Percentiles rank a stretch among this genome's conserved stretches.
Evolutionary conservation across 1,139 yeast genomes (phyloP).

Genomic region (Torulaspora globosa): DNA sequence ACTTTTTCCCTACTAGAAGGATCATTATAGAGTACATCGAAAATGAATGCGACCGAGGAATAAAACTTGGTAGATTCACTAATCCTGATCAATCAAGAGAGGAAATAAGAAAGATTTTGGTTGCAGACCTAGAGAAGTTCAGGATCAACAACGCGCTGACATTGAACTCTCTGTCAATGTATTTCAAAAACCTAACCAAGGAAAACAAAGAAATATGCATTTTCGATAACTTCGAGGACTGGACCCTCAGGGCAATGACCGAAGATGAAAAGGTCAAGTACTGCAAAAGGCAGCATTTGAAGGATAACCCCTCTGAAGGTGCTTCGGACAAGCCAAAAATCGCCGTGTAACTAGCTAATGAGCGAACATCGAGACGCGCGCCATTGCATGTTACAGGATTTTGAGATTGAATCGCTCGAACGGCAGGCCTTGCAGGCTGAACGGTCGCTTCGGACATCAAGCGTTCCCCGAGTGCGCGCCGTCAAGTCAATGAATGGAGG

Average conservation of each 20-base stretch:
- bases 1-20: conserved; percentile 38
- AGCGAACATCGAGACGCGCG: background rate
- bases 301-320: conserved; percentile 1
- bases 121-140: conserved; percentile 37
- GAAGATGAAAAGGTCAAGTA: conserved; percentile 35
- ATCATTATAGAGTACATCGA: conserved; percentile 37
- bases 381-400: no score
- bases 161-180: conserved; percentile 34
- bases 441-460: no score
- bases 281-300: conserved; percentile 32
- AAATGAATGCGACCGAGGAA: conserved; percentile 34
- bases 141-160: conserved; percentile 36
- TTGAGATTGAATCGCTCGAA: no score
- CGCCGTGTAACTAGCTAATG: background rate
- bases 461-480: no score
- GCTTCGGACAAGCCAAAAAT: background rate
- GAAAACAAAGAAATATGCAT: conserved; percentile 35
- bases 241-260: conserved; percentile 33
- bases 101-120: conserved; percentile 33
- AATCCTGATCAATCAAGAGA: conserved; percentile 32
- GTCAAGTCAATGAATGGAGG: no score
- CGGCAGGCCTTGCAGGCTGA: no score
- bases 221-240: conserved; percentile 31
- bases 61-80: conserved; percentile 33
- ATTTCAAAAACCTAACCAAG: conserved; percentile 34